Percentiles rank a stretch among this genome's conserved stretches.
Evolutionary conservation across 164 flowering plant genomes (phyloP).

Genomic region (Tetracentron sinense): DNA sequence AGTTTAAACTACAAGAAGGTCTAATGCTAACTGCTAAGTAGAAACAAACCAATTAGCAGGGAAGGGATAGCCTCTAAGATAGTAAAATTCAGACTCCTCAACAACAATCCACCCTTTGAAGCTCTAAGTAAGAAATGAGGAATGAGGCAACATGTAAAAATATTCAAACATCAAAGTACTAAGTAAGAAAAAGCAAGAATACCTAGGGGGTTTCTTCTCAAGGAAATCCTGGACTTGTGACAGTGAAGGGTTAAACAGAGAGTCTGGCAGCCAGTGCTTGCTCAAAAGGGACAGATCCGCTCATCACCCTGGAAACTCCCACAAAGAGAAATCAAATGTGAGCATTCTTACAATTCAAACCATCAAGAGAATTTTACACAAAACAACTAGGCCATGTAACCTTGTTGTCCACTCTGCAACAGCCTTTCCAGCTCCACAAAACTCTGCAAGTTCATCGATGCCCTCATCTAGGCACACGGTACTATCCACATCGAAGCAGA

Average conservation of each 20-base stretch:
- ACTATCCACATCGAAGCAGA: conserved; percentile 99
- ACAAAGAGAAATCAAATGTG: conserved; percentile 11
- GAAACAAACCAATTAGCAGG: too few species aligned
- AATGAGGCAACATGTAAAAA: too few species aligned
- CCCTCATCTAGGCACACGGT: conserved; percentile 97
- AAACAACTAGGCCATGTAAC: conserved; percentile 27
- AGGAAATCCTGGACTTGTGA: conserved; percentile 75
- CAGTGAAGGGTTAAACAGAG: conserved; percentile 77
- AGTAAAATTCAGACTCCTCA: too few species aligned
- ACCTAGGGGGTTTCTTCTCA: conserved; percentile 85
- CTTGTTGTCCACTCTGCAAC: conserved; percentile 99
- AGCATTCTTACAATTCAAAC: background rate
- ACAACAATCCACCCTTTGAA: too few species aligned
- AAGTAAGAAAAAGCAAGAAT: too few species aligned
- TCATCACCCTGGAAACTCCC: conserved; percentile 71
- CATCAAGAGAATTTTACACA: too few species aligned
- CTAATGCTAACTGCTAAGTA: too few species aligned
- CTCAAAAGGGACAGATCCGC: conserved; percentile 94
- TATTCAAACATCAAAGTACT: too few species aligned
- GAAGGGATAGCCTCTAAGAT: too few species aligned
- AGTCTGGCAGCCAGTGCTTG: conserved; percentile 94
- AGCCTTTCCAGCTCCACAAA: conserved; percentile 98
- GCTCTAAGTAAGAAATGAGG: too few species aligned
- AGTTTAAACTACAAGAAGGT: too few species aligned
- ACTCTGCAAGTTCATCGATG: conserved; percentile 96